These are phyloP conservation scores for Candida pseudoviswanathii DNA, from an alignment of 1,139 yeast genomes.

Conservation along the genomic window DNA sequence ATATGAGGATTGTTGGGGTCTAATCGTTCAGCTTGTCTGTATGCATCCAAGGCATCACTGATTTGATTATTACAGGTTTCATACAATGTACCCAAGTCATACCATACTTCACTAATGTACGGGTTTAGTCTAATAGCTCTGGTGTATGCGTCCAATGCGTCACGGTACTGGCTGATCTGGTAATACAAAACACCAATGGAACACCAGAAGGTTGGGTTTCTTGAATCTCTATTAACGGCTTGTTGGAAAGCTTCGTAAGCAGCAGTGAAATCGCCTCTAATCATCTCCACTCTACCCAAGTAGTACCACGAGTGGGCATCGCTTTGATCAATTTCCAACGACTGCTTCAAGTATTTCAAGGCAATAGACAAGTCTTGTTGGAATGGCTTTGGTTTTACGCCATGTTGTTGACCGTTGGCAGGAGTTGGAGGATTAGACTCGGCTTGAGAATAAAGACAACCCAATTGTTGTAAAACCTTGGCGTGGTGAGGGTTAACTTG, in stretches of 20 bases:
- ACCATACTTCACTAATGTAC: conserved; percentile 96
- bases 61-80: conserved; percentile 97
- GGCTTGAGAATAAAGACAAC: conserved; percentile 92
- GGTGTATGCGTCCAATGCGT: conserved; percentile 96
- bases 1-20: conserved; percentile 96
- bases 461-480: conserved; percentile 92
- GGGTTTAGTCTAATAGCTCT: conserved; percentile 95
- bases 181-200: conserved; percentile 96
- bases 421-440: conserved; percentile 31
- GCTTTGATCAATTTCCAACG: conserved; percentile 82
- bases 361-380: conserved; percentile 83
- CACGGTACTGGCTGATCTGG: conserved; percentile 93
- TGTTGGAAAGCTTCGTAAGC: conserved; percentile 99
- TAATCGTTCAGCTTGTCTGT: conserved; percentile 91
- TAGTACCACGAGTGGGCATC: conserved; percentile 98
- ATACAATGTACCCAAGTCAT: conserved; percentile 93
- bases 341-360: conserved; percentile 75
- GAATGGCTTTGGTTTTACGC: conserved; percentile 24
- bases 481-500: conserved; percentile 92
- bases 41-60: conserved; percentile 93
- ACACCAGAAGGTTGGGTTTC: conserved; percentile 99
- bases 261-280: conserved; percentile 89
- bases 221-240: conserved; percentile 93
- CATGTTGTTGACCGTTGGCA: conserved; percentile 12
- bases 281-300: conserved; percentile 95